Conservation (phyloP, 1,284 basidiomycete genomes). For the Papiliotrema nemorosa region DNA sequence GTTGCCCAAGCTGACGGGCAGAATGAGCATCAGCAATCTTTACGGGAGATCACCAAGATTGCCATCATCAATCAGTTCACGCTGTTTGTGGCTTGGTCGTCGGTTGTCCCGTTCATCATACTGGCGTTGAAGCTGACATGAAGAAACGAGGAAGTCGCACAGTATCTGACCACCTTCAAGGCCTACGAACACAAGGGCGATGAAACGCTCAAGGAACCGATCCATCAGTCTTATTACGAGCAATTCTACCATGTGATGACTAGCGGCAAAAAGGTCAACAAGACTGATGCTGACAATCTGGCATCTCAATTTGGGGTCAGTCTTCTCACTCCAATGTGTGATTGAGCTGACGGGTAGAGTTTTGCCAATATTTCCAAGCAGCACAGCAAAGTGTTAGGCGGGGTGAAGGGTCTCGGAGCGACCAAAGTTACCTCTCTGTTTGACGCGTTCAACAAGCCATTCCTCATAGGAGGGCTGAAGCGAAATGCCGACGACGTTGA, state of each 20-base stretch:
- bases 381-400: slow-evolving; percentile 68
- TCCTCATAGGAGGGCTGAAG: slow-evolving; percentile 42
- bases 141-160: slow-evolving; percentile 85
- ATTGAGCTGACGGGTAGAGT: slow-evolving; percentile 53
- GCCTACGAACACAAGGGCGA: slow-evolving; percentile 91
- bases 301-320: slow-evolving; percentile 87
- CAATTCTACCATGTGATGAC: slow-evolving; percentile 83
- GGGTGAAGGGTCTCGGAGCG: slow-evolving; percentile 89
- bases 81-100: slow-evolving; percentile 90
- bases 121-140: background rate
- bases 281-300: slow-evolving; percentile 93
- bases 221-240: slow-evolving; percentile 81
- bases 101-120: slow-evolving; percentile 30
- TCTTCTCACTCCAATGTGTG: slow-evolving; percentile 14
- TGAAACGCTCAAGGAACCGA: slow-evolving; percentile 86
- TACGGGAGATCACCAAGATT: slow-evolving; percentile 89
- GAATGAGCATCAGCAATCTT: slow-evolving; percentile 85
- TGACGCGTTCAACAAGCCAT: slow-evolving; percentile 55
- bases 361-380: slow-evolving; percentile 74
- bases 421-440: slow-evolving; percentile 74
- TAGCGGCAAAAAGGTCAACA: slow-evolving; percentile 88
- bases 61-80: slow-evolving; percentile 91
- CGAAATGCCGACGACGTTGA: background rate
- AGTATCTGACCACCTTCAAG: slow-evolving; percentile 88
- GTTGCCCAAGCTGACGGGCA: slow-evolving; percentile 37